phyloP scores from a whole-genome alignment of 2,329 filamentous ascomycete genomes.

The Stemphylium vesicarium region DNA sequence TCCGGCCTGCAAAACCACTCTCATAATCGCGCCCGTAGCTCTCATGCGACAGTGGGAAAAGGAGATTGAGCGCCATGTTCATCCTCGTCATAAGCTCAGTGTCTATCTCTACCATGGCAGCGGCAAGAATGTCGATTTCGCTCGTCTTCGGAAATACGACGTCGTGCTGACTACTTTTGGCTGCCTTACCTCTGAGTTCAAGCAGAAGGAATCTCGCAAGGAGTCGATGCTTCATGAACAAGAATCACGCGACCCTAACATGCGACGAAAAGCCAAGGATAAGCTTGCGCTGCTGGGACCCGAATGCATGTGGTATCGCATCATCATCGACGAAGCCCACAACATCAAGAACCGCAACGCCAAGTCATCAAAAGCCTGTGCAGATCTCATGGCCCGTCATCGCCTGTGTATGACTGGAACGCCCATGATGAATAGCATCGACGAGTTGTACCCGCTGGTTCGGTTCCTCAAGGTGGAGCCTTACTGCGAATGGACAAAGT shows the following conservation, averaged over 20 bases:
- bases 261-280: slow-evolving; percentile 27
- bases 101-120: slow-evolving; percentile 72
- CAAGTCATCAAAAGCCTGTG: slow-evolving; percentile 66
- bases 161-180: slow-evolving; percentile 82
- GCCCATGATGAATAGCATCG: slow-evolving; percentile 85
- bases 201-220: slow-evolving; percentile 62
- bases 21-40: slow-evolving; percentile 82
- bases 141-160: slow-evolving; percentile 69
- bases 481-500: slow-evolving; percentile 70
- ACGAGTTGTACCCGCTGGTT: slow-evolving; percentile 78
- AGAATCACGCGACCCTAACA: slow-evolving; percentile 44
- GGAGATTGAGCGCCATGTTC: slow-evolving; percentile 76
- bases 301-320: slow-evolving; percentile 63
- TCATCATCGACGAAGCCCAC: slow-evolving; percentile 82
- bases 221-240: slow-evolving; percentile 53
- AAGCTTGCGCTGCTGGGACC: slow-evolving; percentile 61
- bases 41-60: slow-evolving; percentile 84
- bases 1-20: slow-evolving; percentile 70
- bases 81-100: slow-evolving; percentile 62
- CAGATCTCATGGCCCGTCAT: slow-evolving; percentile 64
- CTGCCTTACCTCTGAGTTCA: slow-evolving; percentile 71
- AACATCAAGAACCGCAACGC: slow-evolving; percentile 78
- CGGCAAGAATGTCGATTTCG: slow-evolving; percentile 61
- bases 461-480: slow-evolving; percentile 78
- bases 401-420: slow-evolving; percentile 81